Percentiles rank a stretch among this genome's conserved stretches.
phyloP scores from a whole-genome alignment of 495 filamentous ascomycete species.

The Ramalina intermedia region DNA sequence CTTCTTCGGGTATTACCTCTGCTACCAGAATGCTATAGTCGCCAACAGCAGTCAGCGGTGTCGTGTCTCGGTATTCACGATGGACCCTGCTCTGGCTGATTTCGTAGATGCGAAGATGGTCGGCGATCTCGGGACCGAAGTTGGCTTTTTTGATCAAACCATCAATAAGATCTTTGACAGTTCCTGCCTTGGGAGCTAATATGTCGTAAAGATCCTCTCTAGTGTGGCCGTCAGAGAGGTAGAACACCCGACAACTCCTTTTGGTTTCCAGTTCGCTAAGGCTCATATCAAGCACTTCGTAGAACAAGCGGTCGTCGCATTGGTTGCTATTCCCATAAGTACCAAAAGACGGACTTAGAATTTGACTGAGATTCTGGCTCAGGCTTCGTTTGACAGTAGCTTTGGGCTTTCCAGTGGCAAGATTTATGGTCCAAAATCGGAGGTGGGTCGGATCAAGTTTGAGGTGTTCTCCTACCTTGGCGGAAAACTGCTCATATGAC shows the following conservation, averaged over 20 bases:
- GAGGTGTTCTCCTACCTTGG: slow-evolving; percentile 71
- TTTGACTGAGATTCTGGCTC: slow-evolving; percentile 50
- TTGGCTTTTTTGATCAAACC: slow-evolving; percentile 65
- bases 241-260: slow-evolving; percentile 65
- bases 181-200: slow-evolving; percentile 69
- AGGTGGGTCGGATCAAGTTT: slow-evolving; percentile 72
- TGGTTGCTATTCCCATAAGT: slow-evolving; percentile 52
- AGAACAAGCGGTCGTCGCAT: slow-evolving; percentile 63
- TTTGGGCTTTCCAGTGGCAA: slow-evolving; percentile 58
- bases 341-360: slow-evolving; percentile 53
- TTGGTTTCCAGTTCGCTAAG: slow-evolving; percentile 85
- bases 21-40: slow-evolving; percentile 79
- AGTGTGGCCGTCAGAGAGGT: slow-evolving; percentile 75
- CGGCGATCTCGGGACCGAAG: slow-evolving; percentile 54
- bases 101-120: slow-evolving; percentile 64
- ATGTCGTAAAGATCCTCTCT: slow-evolving; percentile 79
- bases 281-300: slow-evolving; percentile 86
- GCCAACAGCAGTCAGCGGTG: slow-evolving; percentile 55
- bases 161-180: slow-evolving; percentile 58
- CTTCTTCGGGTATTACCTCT: slow-evolving; percentile 69
- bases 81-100: slow-evolving; percentile 63
- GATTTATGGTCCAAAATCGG: slow-evolving; percentile 74
- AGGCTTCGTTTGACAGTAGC: slow-evolving; percentile 55
- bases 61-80: slow-evolving; percentile 50
- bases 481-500: slow-evolving; percentile 75